Conservation (phyloP, 495 filamentous ascomycete species). For the Podospora australis region DNA sequence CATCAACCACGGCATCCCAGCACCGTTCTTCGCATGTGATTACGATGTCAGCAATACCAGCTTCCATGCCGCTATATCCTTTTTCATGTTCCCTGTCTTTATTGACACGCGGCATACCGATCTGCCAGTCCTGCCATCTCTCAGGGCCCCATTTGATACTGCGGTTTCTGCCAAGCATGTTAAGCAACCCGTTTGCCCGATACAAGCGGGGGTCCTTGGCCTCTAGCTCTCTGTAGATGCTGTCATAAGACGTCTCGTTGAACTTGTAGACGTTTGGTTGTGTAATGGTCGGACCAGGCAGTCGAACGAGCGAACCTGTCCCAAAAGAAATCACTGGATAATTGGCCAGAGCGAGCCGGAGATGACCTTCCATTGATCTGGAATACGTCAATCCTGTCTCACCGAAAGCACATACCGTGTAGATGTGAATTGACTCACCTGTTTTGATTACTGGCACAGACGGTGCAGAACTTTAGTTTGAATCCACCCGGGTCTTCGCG, state of each 20-base stretch:
- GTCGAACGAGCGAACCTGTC: constrained; percentile 87
- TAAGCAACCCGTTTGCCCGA: constrained; percentile 82
- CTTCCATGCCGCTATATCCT: constrained; percentile 74
- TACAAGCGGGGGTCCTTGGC: constrained; percentile 85
- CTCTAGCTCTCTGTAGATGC: constrained; percentile 84
- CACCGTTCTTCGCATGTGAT: constrained; percentile 98
- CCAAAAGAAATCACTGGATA: constrained; percentile 98
- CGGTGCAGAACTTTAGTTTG: constrained; percentile 95
- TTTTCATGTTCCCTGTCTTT: constrained; percentile 55
- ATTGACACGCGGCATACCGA: constrained; percentile 73
- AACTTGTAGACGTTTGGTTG: constrained; percentile 97
- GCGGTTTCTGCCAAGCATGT: constrained; percentile 91
- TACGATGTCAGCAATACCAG: constrained; percentile 86
- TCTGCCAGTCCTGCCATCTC: constrained; percentile 95
- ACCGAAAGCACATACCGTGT: constrained; percentile 3
- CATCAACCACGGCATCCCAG: constrained; percentile 97
- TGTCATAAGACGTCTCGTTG: constrained; percentile 86
- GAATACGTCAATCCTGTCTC: constrained; percentile 4
- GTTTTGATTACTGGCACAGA: constrained; percentile 96
- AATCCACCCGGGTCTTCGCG: constrained; percentile 43
- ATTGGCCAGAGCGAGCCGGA: constrained; percentile 73
- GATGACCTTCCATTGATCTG: constrained; percentile 96
- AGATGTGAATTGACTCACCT: constrained; percentile 44
- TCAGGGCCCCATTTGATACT: constrained; percentile 91
- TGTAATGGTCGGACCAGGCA: constrained; percentile 83